Base-by-base conservation (phyloP, 2,329 filamentous ascomycete species). In the Allantophomopsis lycopodina region DNA sequence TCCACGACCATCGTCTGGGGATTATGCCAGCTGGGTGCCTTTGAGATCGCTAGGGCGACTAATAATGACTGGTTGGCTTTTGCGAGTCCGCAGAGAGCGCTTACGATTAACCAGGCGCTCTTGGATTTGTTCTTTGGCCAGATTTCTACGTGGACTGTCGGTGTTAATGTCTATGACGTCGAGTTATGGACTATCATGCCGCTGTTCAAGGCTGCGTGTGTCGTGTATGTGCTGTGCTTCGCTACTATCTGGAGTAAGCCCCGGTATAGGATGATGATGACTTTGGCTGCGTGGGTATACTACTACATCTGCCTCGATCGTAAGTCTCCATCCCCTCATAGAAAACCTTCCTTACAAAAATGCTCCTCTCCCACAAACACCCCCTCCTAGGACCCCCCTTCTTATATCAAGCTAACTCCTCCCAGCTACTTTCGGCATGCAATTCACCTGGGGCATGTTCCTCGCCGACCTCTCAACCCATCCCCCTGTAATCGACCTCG, bases 11-110 rank as follows among this genome's bases (percentile, higher is more conserved):
- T 76, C 17, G 69, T 67, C 40, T 79, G 74, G 69, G 58, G 68
- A 39, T 47, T 66, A 35, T 64, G 68, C 39, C 68, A 76, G 48
- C 59, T 75, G 5, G 73, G 72, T n/a, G 64, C 66, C 38, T 77
- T 72, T 47, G 55, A 69, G 36, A 63, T 74, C 37, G 70, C 66
- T 4, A 67, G 66, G 46, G 63, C 68, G 44, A 68, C 69, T 35
- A 71, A 77, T 52, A 71, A 72, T 44, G 75, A 66, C 55, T 79
- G 73, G 71, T 62, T 76, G 35, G 63, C 63, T 43, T 59, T 59
- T 39, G 69, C 69, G 13, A 65, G 64, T 10, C 67, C 70, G 5
- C 52, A 56, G 46, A 8, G 23, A 12, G 23, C 23, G 3, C 11
- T 28, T 3, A 28, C 23, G 4, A 12, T 28, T 3, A 12, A 8